phyloP scores from a whole-genome alignment of 106 monocot species.

The Allium fistulosum region DNA sequence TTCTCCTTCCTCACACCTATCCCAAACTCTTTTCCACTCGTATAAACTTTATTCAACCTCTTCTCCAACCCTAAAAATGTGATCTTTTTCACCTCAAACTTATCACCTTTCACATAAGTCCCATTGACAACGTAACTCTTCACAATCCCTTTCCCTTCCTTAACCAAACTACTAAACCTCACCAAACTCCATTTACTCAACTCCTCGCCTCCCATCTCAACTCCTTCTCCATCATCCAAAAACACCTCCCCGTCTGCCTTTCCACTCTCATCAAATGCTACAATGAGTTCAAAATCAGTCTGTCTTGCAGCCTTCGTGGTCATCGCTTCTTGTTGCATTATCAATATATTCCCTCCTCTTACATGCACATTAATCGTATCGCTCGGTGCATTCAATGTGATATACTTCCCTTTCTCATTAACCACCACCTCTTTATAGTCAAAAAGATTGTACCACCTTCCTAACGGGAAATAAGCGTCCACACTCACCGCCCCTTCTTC shows the following conservation, averaged over 20 bases:
- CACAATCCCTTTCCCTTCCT: background rate
- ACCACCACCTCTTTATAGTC: background rate
- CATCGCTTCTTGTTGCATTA: constrained; percentile 10
- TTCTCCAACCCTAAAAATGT: background rate
- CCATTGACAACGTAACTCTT: background rate
- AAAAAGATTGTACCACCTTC: constrained; percentile 20
- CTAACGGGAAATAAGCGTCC: constrained; percentile 13
- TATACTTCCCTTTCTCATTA: background rate
- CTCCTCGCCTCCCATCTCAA: constrained; percentile 11
- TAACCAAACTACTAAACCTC: background rate
- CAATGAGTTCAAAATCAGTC: constrained; percentile 5
- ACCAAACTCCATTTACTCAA: constrained; percentile 12
- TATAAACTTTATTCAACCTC: background rate
- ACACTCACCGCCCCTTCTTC: constrained; percentile 5
- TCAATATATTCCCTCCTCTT: constrained; percentile 12
- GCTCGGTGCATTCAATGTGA: constrained; percentile 5
- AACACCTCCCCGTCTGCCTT: constrained; percentile 1
- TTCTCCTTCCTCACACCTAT: constrained; percentile 1
- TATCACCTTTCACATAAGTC: constrained; percentile 3
- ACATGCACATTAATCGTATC: constrained; percentile 15
- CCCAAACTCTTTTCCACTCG: background rate
- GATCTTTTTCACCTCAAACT: constrained; percentile 7
- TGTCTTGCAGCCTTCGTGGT: background rate
- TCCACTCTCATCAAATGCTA: constrained; percentile 10
- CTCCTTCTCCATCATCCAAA: constrained; percentile 18